phyloP scores from a whole-genome alignment of 192 early-diverging fungal species.

The Radiomyces spectabilis region DNA sequence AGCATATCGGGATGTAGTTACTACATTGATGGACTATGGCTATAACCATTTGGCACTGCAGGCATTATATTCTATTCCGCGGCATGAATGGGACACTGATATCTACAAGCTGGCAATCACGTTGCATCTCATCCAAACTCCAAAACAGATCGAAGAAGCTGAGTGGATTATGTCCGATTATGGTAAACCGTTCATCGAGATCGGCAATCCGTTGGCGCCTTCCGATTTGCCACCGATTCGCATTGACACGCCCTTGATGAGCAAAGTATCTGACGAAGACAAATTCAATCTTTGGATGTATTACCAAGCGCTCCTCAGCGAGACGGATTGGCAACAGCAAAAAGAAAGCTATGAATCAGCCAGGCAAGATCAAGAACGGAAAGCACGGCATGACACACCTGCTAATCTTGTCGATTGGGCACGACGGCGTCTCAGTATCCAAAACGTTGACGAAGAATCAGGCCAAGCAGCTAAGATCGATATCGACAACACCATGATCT shows the following conservation, averaged over 20 bases:
- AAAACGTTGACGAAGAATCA: no score
- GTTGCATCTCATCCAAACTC: slow-evolving; percentile 11
- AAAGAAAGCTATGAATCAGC: slow-evolving; percentile 4
- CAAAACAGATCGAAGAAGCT: slow-evolving; percentile 4
- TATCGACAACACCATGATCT: slow-evolving; percentile 12
- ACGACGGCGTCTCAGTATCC: no score
- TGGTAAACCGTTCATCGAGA: slow-evolving; percentile 10
- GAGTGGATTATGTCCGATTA: slow-evolving; percentile 10
- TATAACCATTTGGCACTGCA: slow-evolving; percentile 7
- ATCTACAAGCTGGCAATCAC: slow-evolving; percentile 9
- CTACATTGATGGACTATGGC: slow-evolving; percentile 4
- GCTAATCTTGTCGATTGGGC: no score
- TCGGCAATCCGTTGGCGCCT: slow-evolving; percentile 6
- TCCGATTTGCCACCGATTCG: neutral
- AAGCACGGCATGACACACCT: no score
- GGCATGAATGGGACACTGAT: slow-evolving; percentile 14
- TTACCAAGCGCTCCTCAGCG: slow-evolving; percentile 6
- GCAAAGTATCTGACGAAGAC: slow-evolving; percentile 7
- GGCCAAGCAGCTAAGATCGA: no score
- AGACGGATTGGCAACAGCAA: slow-evolving; percentile 2
- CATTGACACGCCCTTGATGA: slow-evolving; percentile 14
- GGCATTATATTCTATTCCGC: slow-evolving; percentile 14
- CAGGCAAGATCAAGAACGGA: no score
- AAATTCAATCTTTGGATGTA: slow-evolving; percentile 9
- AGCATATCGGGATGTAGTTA: slow-evolving; percentile 1